Evolutionary conservation across 768 basidiomycete species (phyloP), one percentile per base, ranked within the genome.

Genomic region (Russula compacta): DNA sequence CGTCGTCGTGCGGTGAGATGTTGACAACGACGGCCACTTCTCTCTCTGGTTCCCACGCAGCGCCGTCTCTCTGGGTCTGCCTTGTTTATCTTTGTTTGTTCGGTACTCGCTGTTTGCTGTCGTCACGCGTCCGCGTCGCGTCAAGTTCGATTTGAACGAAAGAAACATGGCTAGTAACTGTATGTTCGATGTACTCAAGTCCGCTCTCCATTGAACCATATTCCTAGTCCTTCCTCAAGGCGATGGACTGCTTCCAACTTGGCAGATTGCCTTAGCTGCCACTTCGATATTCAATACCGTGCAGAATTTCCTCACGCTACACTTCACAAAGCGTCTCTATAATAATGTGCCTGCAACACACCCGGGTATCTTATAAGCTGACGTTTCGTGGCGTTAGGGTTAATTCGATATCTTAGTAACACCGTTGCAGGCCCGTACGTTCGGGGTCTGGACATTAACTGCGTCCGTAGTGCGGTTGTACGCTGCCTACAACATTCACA

Each of bases 371-470:
- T 52, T 32, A 29, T 21, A 15, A 17, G 47, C 17, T 50, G n/a
- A 55, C 57, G 19, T 24, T 51, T 38, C 21, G 19, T 19, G 11
- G 42, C 21, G 1, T 29, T 52, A 9, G 15, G 7, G 29, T 32
- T 52, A 14, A 61, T 43, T 1, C 8, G 29, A 21, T 24, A 12
- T 24, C 56, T 24, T 73, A 95, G 95, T 99, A 11, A 94, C 92
- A 7, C 73, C 79, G 17, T 79, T 98, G 19, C 91, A 95, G 66
- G 88, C 91, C 40, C 82, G 95, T 49, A 90, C 93, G 5, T 97
- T 97, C 70, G 95, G 82, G 1, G 79, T 83, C 1, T 99, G 95
- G 95, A 98, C 95, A 0, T 72, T 95, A 53, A 86, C 88, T 5
- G 83, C 92, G 8, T 91, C 89, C 24, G 75, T 88, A 49, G 84